Evolutionary conservation across 2,329 filamentous ascomycete genomes (phyloP).

Genomic region (Ambrosiella cleistominuta): DNA sequence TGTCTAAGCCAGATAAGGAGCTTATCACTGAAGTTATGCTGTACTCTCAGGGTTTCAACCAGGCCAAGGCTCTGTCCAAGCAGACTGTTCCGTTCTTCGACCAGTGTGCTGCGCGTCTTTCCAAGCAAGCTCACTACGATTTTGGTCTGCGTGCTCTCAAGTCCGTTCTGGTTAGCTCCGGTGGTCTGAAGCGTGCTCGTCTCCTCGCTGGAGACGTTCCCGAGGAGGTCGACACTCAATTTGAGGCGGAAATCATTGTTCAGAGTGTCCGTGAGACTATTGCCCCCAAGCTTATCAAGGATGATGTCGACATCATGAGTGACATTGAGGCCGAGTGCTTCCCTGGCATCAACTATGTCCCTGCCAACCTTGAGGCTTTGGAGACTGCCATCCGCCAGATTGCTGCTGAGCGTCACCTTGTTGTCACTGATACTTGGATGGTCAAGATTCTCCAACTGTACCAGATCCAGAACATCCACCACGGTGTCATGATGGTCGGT

Average conservation of each 20-base stretch:
- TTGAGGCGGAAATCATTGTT: conserved; percentile 94
- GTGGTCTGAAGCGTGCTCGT: conserved; percentile 77
- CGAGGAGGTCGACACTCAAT: conserved; percentile 22
- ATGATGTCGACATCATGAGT: conserved; percentile 78
- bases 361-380: conserved; percentile 66
- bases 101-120: conserved; percentile 60
- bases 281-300: conserved; percentile 85
- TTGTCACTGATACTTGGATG: conserved; percentile 91
- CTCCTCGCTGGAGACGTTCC: conserved; percentile 33
- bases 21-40: conserved; percentile 99
- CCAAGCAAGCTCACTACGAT: conserved; percentile 97
- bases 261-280: conserved; percentile 98
- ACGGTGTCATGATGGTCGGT: conserved; percentile 99
- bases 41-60: conserved; percentile 96
- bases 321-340: conserved; percentile 72
- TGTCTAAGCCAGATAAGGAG: conserved; percentile 99
- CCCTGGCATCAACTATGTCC: conserved; percentile 82
- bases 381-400: conserved; percentile 67
- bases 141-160: conserved; percentile 96
- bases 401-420: conserved; percentile 68
- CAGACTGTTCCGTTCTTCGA: conserved; percentile 98
- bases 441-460: conserved; percentile 93
- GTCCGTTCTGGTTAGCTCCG: conserved; percentile 95
- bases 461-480: conserved; percentile 93
- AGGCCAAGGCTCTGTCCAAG: conserved; percentile 83